A percentile compares a stretch with the other conserved stretches of the same genome.
Evolutionary conservation across 2,329 filamentous ascomycete species (phyloP).

Genomic region (Mycosphaerella sp.): DNA sequence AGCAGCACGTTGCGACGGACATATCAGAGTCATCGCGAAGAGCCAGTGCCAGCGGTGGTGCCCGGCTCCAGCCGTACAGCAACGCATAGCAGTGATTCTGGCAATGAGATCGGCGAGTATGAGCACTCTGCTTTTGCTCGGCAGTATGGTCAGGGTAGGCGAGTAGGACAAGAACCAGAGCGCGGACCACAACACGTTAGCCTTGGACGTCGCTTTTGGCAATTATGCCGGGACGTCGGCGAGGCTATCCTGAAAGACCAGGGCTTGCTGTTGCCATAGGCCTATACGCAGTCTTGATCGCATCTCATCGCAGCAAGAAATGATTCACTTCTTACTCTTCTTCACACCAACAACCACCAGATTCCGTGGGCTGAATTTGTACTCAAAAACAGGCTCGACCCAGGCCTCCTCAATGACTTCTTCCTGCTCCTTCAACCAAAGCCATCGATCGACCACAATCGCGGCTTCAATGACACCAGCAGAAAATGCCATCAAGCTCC

Average conservation of each 20-base stretch:
- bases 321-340: slow-evolving; percentile 28
- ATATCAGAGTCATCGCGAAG: not conserved
- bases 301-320: not conserved
- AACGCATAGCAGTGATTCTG: not conserved
- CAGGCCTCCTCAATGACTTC: slow-evolving; percentile 63
- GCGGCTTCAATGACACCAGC: slow-evolving; percentile 81
- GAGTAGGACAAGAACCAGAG: not conserved
- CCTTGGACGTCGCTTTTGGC: not conserved
- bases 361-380: slow-evolving; percentile 77
- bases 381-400: slow-evolving; percentile 93
- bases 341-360: slow-evolving; percentile 90
- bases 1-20: not conserved
- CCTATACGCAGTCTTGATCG: too few relatives aligned
- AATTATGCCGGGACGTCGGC: not conserved
- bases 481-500: slow-evolving; percentile 95
- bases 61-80: not conserved
- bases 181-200: not conserved
- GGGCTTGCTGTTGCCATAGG: not conserved
- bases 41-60: not conserved
- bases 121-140: slow-evolving; percentile 1
- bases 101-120: not conserved
- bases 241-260: slow-evolving; percentile 1
- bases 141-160: not conserved
- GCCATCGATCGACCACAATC: slow-evolving; percentile 85
- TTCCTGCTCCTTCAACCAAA: slow-evolving; percentile 72